Evolutionary conservation across 306 rosid species (phyloP).

Genomic region (Gynostemma pentaphyllum): DNA sequence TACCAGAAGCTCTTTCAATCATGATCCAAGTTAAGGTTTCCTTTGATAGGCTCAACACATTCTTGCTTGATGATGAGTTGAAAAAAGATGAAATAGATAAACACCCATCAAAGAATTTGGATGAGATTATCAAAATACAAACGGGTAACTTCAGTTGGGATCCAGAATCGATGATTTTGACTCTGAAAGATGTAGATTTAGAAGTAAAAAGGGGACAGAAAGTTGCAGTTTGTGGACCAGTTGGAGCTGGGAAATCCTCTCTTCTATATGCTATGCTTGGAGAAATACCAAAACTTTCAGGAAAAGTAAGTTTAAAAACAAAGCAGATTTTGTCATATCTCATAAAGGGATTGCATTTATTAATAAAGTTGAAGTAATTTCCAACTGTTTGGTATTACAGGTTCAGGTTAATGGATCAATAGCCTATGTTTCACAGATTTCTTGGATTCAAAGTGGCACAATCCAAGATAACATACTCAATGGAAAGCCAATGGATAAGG

Average conservation of each 20-base stretch:
- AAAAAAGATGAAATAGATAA: conserved; percentile 13
- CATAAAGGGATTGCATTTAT: not conserved
- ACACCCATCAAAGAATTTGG: conserved; percentile 5
- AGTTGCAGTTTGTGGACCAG: conserved; percentile 66
- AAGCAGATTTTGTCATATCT: not conserved
- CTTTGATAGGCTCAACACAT: conserved; percentile 41
- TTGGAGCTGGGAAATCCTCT: conserved; percentile 83
- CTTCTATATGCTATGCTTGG: conserved; percentile 55
- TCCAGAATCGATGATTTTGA: conserved; percentile 28
- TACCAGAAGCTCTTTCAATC: conserved; percentile 62
- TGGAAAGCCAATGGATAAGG: conserved; percentile 53
- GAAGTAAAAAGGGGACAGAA: conserved; percentile 45
- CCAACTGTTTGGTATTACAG: conserved; percentile 18
- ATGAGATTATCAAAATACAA: conserved; percentile 27
- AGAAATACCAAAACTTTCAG: conserved; percentile 58
- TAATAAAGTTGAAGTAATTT: conserved; percentile 3
- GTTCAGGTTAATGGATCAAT: conserved; percentile 43
- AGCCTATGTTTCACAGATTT: conserved; percentile 65
- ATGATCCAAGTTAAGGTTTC: conserved; percentile 71
- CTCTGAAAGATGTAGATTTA: conserved; percentile 34
- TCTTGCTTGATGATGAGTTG: conserved; percentile 61
- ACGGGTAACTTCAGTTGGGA: conserved; percentile 60
- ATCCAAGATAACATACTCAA: conserved; percentile 58
- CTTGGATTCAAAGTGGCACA: conserved; percentile 92
- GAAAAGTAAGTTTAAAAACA: conserved; percentile 40